These are phyloP conservation scores for Ophiosphaerella korrae DNA, from an alignment of 2,329 filamentous ascomycete genomes.

Conservation along the genomic window DNA sequence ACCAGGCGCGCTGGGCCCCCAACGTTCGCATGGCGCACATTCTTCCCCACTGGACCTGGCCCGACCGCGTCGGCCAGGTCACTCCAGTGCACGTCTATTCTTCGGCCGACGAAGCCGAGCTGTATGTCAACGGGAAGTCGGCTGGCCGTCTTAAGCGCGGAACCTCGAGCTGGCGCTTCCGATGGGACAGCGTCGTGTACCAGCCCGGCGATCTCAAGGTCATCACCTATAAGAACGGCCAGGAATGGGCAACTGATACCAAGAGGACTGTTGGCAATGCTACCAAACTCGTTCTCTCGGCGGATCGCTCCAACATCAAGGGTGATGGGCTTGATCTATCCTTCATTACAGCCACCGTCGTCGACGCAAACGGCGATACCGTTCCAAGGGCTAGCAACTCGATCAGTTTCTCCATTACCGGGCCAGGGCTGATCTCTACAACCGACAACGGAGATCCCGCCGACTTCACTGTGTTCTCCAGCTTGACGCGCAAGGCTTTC, in stretches of 20 bases:
- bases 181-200: slow-evolving; percentile 60
- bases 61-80: slow-evolving; percentile 52
- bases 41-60: slow-evolving; percentile 63
- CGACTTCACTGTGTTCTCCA: slow-evolving; percentile 29
- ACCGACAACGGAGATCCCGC: slow-evolving; percentile 58
- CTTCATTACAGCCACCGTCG: slow-evolving; percentile 53
- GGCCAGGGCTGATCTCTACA: slow-evolving; percentile 52
- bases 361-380: slow-evolving; percentile 51
- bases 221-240: slow-evolving; percentile 55
- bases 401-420: slow-evolving; percentile 53
- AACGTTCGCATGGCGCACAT: slow-evolving; percentile 57
- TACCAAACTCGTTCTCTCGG: slow-evolving; percentile 45
- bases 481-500: slow-evolving; percentile 27
- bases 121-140: slow-evolving; percentile 59
- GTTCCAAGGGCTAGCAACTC: slow-evolving; percentile 52
- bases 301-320: slow-evolving; percentile 48
- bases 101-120: slow-evolving; percentile 58
- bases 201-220: slow-evolving; percentile 55
- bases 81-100: slow-evolving; percentile 63
- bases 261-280: slow-evolving; percentile 51
- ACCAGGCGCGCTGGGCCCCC: slow-evolving; percentile 60
- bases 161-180: slow-evolving; percentile 54
- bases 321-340: slow-evolving; percentile 54
- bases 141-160: slow-evolving; percentile 48
- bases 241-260: slow-evolving; percentile 53